Evolutionary conservation across 2,329 filamentous ascomycete genomes (phyloP), one percentile per base, ranked within the genome.

Genomic region (Aspergillus luchuensis): DNA sequence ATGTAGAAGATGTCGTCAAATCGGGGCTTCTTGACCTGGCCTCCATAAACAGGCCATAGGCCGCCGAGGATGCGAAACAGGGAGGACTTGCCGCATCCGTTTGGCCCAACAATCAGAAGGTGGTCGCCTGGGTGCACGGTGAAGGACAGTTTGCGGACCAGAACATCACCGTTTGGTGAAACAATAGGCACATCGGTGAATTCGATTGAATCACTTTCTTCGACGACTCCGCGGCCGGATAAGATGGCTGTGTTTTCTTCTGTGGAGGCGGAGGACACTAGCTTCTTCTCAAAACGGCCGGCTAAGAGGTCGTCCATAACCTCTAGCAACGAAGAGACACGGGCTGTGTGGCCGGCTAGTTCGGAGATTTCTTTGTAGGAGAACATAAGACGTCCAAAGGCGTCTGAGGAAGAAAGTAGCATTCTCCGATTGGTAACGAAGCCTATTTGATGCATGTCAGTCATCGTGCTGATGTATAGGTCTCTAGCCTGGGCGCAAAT

Each of bases 1-100:
- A 99, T 96, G 79, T 99, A 99, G 79, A 98, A 99, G 73, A 99
- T 98, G 73, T 95, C 90, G 67, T 91, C 88, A 71, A 94, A 95
- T 1, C 91, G 88, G 1, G 95, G 95, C 76, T 98, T 98, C 70
- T 91, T 85, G 19, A 99, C 95, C 1, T 87, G 92, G 55, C 95
- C 95, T 66, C 95, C 94, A 76, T 99, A 99, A 11, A 98, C 95
- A 15, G 95, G 95, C 95, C 95, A 99, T 2, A 99, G 83, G 0
- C 95, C 95, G 63, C 95, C 95, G 1, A 99, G 85, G 67, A 99
- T 99, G 39, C 95, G 89, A 85, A 99, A 99, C 3, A 99, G 84
- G 15, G 91, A 96, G 0, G 92, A 97, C 77, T 99, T 99, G 45
- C 95, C 95, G 76, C 95, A 99, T 39, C 95, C 95, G 74, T 99